These are phyloP conservation scores for Botrytis squamosa DNA, from an alignment of 2,329 filamentous ascomycete genomes.

Conservation along the genomic window DNA sequence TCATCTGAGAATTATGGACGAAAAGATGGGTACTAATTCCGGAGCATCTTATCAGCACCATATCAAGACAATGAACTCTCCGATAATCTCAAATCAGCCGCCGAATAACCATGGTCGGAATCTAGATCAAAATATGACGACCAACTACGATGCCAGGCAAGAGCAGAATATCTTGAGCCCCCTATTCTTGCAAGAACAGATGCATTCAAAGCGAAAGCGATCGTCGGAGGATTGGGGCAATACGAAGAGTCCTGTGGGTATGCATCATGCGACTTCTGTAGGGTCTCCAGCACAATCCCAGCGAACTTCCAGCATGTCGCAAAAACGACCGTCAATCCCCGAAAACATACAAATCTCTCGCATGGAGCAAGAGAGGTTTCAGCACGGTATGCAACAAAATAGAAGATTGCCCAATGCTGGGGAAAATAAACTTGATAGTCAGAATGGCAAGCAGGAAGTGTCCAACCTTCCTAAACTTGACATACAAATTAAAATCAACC, in stretches of 20 bases:
- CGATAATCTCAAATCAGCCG: not conserved
- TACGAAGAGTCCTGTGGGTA: not conserved
- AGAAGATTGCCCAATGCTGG: not conserved
- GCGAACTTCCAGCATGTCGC: not conserved
- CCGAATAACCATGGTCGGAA: not conserved
- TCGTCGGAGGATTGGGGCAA: not conserved
- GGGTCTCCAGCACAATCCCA: not conserved
- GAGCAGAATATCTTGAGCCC: not conserved
- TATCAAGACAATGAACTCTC: not conserved
- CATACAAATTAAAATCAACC: not conserved
- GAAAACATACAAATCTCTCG: not conserved
- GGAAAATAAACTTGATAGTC: not conserved
- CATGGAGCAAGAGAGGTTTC: not conserved
- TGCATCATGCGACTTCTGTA: not conserved
- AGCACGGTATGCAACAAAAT: not conserved
- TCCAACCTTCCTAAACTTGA: not conserved
- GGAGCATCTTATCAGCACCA: not conserved
- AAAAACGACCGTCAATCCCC: not conserved
- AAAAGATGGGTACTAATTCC: not conserved
- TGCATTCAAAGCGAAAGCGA: not conserved
- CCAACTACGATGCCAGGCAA: not conserved
- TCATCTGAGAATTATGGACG: constrained; percentile 6
- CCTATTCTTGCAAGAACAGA: not conserved
- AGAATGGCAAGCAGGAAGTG: not conserved
- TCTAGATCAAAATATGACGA: not conserved